phyloP scores from a whole-genome alignment of 352 stramenopile genomes.

The Phytophthora macrochlamydospora region DNA sequence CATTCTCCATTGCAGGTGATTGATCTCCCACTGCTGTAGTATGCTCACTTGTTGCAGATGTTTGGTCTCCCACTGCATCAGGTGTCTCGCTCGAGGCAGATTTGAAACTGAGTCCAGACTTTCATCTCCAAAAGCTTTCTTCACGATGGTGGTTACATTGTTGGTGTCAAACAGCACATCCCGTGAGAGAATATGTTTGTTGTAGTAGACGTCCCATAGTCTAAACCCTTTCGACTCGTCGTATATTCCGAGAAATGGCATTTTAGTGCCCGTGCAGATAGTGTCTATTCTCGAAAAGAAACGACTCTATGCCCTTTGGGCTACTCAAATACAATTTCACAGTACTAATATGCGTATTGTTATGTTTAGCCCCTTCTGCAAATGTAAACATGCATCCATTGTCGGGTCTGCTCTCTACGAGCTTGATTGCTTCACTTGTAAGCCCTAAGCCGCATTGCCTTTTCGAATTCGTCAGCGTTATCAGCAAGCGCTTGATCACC shows the following conservation, averaged over 20 bases:
- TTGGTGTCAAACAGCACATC: constrained; percentile 18
- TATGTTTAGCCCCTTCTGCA: not conserved
- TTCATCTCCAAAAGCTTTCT: constrained; percentile 2
- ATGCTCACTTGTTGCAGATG: not conserved
- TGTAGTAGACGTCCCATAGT: constrained; percentile 13
- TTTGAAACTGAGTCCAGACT: constrained; percentile 8
- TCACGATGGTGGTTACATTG: constrained; percentile 5
- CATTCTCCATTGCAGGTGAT: not conserved
- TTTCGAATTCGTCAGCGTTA: not conserved
- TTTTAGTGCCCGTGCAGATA: constrained; percentile 6
- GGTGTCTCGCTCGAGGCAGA: constrained; percentile 4
- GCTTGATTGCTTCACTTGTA: not conserved
- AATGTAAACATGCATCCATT: constrained; percentile 3
- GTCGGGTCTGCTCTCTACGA: not conserved
- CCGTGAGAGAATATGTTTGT: constrained; percentile 7
- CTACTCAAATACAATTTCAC: not conserved
- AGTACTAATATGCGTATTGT: not conserved
- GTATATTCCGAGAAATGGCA: constrained; percentile 7
- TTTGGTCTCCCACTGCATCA: not conserved
- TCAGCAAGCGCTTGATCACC: not conserved
- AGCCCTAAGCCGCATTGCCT: not conserved
- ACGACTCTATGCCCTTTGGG: not conserved
- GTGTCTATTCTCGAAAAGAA: constrained; percentile 2
- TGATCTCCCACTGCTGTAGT: constrained; percentile 3
- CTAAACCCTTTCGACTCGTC: constrained; percentile 12